phyloP scores from a whole-genome alignment of 106 monocot species.

The Alisma plantagoaquatica region DNA sequence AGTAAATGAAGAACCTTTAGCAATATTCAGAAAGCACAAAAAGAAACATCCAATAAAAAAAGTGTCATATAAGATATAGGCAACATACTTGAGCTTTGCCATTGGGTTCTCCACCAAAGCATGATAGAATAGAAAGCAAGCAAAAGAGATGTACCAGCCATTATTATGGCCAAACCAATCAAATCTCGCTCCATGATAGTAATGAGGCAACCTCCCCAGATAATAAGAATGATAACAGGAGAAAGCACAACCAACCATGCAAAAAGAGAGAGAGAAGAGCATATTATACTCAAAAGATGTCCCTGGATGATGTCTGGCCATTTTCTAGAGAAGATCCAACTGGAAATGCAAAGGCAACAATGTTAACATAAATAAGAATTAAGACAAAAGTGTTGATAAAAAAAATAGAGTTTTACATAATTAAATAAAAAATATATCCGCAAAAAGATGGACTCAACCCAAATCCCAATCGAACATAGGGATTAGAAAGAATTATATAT shows the following conservation, averaged over 20 bases:
- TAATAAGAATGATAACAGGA: slow-evolving; percentile 45
- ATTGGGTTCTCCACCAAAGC: slow-evolving; percentile 99
- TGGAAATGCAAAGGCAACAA: slow-evolving; percentile 11
- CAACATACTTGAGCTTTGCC: slow-evolving; percentile 98
- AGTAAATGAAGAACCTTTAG: no score
- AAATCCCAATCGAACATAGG: no score
- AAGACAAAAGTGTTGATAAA: no score
- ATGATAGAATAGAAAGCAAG: slow-evolving; percentile 96
- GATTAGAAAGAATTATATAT: no score
- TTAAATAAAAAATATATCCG: no score
- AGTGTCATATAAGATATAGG: slow-evolving; percentile 2
- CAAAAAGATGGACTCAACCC: no score
- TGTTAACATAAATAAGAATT: no score
- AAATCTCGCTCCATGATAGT: slow-evolving; percentile 56
- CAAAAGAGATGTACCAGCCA: slow-evolving; percentile 80
- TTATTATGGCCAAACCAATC: slow-evolving; percentile 83
- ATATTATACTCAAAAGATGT: slow-evolving; percentile 44
- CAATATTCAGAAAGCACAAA: no score
- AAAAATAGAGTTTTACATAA: no score
- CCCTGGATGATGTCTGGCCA: slow-evolving; percentile 87
- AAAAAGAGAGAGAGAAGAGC: slow-evolving; percentile 46
- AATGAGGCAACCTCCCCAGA: slow-evolving; percentile 77
- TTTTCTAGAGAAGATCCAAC: slow-evolving; percentile 99
- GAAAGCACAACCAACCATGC: slow-evolving; percentile 76
- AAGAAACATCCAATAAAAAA: no score